Evolutionary conservation across 805 yeast genomes (phyloP), one percentile per base, ranked within the genome.

Genomic region (Saturnispora silvae): DNA sequence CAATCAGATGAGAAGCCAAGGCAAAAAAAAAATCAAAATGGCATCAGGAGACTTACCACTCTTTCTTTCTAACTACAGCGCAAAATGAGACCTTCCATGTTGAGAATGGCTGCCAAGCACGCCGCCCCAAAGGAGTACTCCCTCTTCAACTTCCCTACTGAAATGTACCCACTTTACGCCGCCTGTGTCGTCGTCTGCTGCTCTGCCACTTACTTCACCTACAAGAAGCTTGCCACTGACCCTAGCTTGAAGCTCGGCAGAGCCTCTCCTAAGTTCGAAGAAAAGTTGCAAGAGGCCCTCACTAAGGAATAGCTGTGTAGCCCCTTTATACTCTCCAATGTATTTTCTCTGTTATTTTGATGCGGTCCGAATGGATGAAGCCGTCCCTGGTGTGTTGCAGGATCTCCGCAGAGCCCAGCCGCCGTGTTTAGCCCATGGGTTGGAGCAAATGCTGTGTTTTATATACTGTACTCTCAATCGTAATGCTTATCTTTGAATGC

Each of bases 81-180:
- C 20, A 36, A 19, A 31, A 36, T 36, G 39, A 36, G 39, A 36
- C 31, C 39, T 24, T 29, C 39, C 5, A 14, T 36, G 15, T n/a
- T 31, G 7, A 36, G 39, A 36, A n/a, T 31, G 28, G 28, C 28
- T 11, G 28, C 28, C 28, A 25, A 25, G 28, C 25, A 23, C 8
- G 25, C 25, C 24, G 34, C 39, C 8, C 34, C 30, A 22, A 25
- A 36, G 34, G 33, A 36, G 31, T 36, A 36, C 30, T 36, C 39
- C 28, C 17, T 68, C 62, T 42, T 42, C 35, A 16, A 15, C 20
- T 37, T 72, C 38, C 78, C 78, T 50, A 67, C 72, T 38, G 79
- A 73, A 59, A 56, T 73, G 50, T 68, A 74, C 41, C 79, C 79
- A 52, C 61, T 73, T 45, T 70, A 70, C 49, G 59, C 68, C 25